Conservation (phyloP, 2,329 filamentous ascomycete species). For the Ambrosiella beaveri region DNA sequence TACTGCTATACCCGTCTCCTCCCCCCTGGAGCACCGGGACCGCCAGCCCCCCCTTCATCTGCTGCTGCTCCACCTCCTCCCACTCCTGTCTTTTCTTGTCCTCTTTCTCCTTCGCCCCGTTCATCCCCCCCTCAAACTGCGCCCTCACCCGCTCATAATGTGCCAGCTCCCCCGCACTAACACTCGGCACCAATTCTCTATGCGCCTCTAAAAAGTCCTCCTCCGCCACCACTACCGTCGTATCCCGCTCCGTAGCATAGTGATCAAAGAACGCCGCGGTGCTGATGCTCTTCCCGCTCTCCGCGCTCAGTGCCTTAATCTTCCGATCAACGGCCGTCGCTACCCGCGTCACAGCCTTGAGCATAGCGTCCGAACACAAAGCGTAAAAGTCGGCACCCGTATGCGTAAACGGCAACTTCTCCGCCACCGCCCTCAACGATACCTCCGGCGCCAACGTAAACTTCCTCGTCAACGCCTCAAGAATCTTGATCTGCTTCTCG, state of each 20-base stretch:
- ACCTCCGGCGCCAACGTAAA: constrained; percentile 71
- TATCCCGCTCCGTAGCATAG: constrained; percentile 63
- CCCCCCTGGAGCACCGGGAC: not conserved
- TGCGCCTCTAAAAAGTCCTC: constrained; percentile 75
- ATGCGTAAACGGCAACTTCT: constrained; percentile 78
- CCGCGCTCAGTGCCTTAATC: constrained; percentile 50
- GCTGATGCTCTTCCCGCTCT: constrained; percentile 39
- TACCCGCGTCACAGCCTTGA: constrained; percentile 90
- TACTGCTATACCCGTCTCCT: constrained; percentile 7
- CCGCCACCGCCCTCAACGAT: constrained; percentile 57
- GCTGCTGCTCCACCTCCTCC: constrained; percentile 11
- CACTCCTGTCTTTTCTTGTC: constrained; percentile 24
- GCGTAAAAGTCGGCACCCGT: constrained; percentile 96
- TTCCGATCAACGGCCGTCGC: constrained; percentile 70
- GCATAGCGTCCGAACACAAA: constrained; percentile 93
- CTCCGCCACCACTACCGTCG: constrained; percentile 75
- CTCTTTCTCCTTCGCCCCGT: constrained; percentile 20
- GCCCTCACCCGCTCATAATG: constrained; percentile 78
- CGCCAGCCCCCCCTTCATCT: not conserved
- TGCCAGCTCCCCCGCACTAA: constrained; percentile 76
- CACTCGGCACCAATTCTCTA: constrained; percentile 75
- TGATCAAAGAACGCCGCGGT: constrained; percentile 96
- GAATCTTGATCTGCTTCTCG: constrained; percentile 84
- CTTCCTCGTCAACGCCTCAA: constrained; percentile 91
- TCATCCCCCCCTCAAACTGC: constrained; percentile 52